A percentile compares a stretch with the other conserved stretches of the same genome.
Conservation (phyloP, 768 basidiomycete genomes). For the Paxillus involutus region DNA sequence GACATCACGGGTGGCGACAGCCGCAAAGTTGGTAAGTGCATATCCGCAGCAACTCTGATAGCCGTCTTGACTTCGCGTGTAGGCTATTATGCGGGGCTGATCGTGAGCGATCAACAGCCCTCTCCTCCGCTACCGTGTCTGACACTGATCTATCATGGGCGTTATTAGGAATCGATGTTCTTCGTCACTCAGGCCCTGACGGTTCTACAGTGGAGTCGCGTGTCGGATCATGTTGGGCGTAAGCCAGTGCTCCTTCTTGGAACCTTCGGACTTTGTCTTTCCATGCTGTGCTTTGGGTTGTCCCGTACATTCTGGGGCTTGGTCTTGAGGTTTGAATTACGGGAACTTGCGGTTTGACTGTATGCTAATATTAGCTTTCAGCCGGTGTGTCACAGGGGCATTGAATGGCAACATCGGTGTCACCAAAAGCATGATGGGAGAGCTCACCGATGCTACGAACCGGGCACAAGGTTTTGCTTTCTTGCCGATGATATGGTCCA, state of each 20-base stretch:
- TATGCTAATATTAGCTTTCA: background rate
- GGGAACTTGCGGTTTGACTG: too few relatives aligned
- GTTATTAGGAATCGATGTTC: conserved; percentile 66
- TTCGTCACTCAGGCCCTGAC: conserved; percentile 70
- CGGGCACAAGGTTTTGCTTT: conserved; percentile 20
- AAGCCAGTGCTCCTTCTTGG: conserved; percentile 72
- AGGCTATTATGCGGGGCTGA: conserved; percentile 71
- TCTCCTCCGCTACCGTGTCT: background rate
- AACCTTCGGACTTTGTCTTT: conserved; percentile 57
- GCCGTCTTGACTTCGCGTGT: conserved; percentile 26
- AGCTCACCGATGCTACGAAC: conserved; percentile 47
- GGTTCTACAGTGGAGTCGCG: conserved; percentile 70
- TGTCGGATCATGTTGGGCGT: conserved; percentile 69
- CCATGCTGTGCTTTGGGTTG: conserved; percentile 72
- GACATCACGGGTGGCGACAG: conserved; percentile 26
- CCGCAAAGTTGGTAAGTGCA: conserved; percentile 41
- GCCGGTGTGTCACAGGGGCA: conserved; percentile 58
- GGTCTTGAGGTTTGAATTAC: conserved; percentile 36
- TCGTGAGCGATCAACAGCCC: conserved; percentile 42
- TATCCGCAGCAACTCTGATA: conserved; percentile 10
- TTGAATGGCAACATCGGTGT: conserved; percentile 67
- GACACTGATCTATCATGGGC: background rate
- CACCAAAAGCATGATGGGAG: conserved; percentile 65
- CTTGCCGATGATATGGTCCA: conserved; percentile 16
- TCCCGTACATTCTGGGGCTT: conserved; percentile 67